Base-by-base conservation (phyloP, 257 asterid genomes). In the Solanum medicagineum region DNA sequence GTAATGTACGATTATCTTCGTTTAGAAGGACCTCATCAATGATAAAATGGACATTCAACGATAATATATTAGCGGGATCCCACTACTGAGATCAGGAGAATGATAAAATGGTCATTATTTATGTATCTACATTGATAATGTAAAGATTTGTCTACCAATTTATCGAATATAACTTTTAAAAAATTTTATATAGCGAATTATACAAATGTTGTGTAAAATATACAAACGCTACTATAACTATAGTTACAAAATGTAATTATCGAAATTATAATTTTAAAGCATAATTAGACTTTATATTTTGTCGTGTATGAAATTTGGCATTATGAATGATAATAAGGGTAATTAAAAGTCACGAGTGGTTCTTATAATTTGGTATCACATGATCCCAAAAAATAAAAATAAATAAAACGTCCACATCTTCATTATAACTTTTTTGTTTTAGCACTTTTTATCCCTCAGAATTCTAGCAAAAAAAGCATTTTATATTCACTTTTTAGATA, bases 1-100 rank as follows among this genome's bases (percentile, higher is more conserved):
- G 81, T 93, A 74, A 92, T 93, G 95, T 92, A 94, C 70, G 98
- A 91, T 71, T 89, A 91, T 69, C 84, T 91, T 42, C 89, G 92
- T 82, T 85, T 91, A 8, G 91, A 91, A 91, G 90, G 86, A 24
- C 92, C 91, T 24, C 49, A 83, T 32, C 36, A 53, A 47, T 47
- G 22, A 24, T 77, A 77, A 77, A 75, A 14, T 75, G 60, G 1
- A 22, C 16, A 24, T 49, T 77, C n/a, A 2, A 24, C 6, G 2
- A 65, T 0, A 65, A 65, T 2, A 13, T 65, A 65, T 1, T 5
- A 13, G 8, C 13, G 10, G 12, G 0, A 26, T 65, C 7, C 1
- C 6, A 65, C 40, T 13, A 7, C 0, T 65, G 45, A 4, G 5
- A 1, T 65, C 9, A 26, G n/a, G 1, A 29, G 6, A 83, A 13